phyloP scores from a whole-genome alignment of 805 yeast species.

The Barnettozyma californica region DNA sequence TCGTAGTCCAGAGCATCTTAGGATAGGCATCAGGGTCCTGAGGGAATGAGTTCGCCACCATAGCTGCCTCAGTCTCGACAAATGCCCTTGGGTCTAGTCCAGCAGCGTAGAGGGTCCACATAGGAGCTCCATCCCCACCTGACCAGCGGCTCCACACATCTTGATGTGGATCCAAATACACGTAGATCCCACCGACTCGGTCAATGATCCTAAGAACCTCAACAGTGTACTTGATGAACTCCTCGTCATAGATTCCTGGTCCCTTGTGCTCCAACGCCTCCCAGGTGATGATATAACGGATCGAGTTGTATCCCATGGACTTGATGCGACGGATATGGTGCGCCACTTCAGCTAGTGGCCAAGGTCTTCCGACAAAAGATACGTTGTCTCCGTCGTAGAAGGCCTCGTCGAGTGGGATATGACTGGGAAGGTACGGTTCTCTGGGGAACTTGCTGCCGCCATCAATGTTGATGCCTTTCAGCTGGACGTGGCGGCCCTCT shows the following conservation, averaged over 20 bases:
- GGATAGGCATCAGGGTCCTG: constrained; percentile 44
- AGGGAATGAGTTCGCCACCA: constrained; percentile 57
- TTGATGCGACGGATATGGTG: constrained; percentile 66
- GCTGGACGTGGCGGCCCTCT: constrained; percentile 52
- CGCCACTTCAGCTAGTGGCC: constrained; percentile 67
- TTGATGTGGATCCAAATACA: constrained; percentile 85
- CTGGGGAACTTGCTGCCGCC: constrained; percentile 68
- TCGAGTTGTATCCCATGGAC: constrained; percentile 74
- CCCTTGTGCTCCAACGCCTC: constrained; percentile 89
- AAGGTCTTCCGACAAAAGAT: constrained; percentile 81
- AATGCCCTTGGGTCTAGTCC: constrained; percentile 81
- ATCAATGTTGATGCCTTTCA: constrained; percentile 81
- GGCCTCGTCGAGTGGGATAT: constrained; percentile 27
- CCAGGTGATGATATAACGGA: constrained; percentile 81
- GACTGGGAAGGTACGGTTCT: constrained; percentile 41
- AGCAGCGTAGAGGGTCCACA: constrained; percentile 89
- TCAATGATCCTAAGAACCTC: constrained; percentile 53
- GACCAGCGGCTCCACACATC: constrained; percentile 88
- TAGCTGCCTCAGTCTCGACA: constrained; percentile 68
- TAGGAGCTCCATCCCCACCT: constrained; percentile 93
- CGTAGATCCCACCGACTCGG: constrained; percentile 66
- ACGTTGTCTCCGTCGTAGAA: constrained; percentile 71
- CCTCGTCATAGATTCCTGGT: constrained; percentile 78
- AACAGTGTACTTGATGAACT: constrained; percentile 65
- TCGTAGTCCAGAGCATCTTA: constrained; percentile 91